Base-by-base conservation (phyloP, 2,329 filamentous ascomycete species). In the Pyricularia sp. region DNA sequence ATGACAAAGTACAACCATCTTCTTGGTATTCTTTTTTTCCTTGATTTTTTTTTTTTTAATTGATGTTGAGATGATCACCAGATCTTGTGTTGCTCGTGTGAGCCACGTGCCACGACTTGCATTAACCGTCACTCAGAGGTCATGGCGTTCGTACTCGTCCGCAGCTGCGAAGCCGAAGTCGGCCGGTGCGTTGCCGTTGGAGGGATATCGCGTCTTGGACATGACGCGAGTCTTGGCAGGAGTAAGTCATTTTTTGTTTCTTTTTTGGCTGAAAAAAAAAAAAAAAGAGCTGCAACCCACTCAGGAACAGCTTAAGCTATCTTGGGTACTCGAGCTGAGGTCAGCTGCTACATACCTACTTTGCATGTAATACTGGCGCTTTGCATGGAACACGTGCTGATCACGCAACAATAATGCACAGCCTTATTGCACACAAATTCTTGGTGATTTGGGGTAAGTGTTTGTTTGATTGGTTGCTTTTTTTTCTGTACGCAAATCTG, bases 361-460 rank as follows among this genome's bases (percentile, higher is more conserved):
- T n/a, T 49, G 40, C 40, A n/a, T 1, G 19, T 49, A n/a, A n/a
- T 49, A n/a, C 26, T 26, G 26, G 26, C 55, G 13, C 22, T 24
- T 7, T 57, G 22, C 24, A 24, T 57, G n/a, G 10, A 26, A 28
- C 53, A 24, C 22, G 22, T 24, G 53, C n/a, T 28, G 24, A 28
- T 28, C 28, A 59, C 24, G 24, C 24, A 26, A 26, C 2, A 26
- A 13, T 26, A 7, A 8, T 33, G 3, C n/a, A 19, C 40, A 97
- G 91, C 94, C 94, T 69, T 97, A 97, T 73, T 97, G 92, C 72
- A 97, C 94, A 49, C 94, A 99, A 75, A 97, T 99, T 64, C 78
- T 99, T 10, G 94, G 93, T 65, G 94, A 99, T 76, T 82, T 99
- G 70, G 94, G 94, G 93, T 96, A 85, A 75, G 86, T 68, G 9